These are phyloP conservation scores for Oemleria cerasiformis DNA, from an alignment of 306 rosid genomes.

Conservation along the genomic window DNA sequence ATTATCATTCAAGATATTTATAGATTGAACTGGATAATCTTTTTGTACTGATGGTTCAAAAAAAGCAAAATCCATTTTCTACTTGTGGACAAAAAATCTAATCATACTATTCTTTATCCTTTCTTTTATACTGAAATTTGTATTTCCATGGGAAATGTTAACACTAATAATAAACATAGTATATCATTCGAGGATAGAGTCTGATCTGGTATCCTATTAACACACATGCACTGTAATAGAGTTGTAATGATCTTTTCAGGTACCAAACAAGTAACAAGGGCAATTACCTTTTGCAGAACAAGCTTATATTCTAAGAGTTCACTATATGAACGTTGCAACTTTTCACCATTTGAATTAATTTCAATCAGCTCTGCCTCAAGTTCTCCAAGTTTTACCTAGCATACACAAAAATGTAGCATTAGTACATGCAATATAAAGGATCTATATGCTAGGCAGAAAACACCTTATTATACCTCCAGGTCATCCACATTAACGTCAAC, in stretches of 20 bases:
- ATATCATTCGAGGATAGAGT: neutral
- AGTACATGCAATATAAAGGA: constrained; percentile 1
- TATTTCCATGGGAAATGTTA: neutral
- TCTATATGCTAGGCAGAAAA: neutral
- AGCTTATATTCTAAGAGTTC: constrained; percentile 91
- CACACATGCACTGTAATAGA: neutral
- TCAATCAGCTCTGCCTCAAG: constrained; percentile 84
- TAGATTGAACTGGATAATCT: neutral
- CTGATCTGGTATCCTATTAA: neutral
- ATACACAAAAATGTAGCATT: constrained; percentile 21
- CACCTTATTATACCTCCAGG: constrained; percentile 59
- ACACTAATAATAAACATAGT: neutral
- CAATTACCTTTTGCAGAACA: constrained; percentile 74
- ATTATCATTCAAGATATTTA: neutral
- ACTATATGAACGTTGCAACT: constrained; percentile 82
- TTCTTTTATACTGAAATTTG: neutral
- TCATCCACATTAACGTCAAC: constrained; percentile 62
- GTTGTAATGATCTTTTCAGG: neutral
- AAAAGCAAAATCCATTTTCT: neutral
- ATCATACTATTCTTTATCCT: neutral
- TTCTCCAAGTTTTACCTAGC: constrained; percentile 81
- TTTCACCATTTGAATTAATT: constrained; percentile 88
- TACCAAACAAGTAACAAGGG: constrained; percentile 15
- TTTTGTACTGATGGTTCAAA: neutral
- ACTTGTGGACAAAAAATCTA: neutral